Base-by-base conservation (phyloP, 2,329 filamentous ascomycete species). In the Aspergillus spinulosporus region DNA sequence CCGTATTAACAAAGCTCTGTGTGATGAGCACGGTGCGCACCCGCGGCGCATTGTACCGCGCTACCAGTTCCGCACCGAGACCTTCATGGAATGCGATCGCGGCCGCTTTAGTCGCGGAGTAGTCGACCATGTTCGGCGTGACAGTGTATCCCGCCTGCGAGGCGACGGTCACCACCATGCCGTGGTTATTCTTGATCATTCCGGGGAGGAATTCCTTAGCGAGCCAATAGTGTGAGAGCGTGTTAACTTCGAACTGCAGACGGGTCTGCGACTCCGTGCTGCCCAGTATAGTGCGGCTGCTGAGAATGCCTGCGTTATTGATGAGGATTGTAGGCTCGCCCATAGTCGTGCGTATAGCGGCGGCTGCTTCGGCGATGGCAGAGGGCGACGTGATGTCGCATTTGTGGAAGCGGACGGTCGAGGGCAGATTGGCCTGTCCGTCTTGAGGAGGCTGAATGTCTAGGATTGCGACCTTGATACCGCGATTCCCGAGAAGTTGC, bases 141-240 rank as follows among this genome's bases (percentile, higher is more conserved):
- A 81, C 76, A 5, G 84, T 62, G 73, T 83, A 89, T 9, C 82
- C 81, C 0, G 87, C 86, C 48, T 84, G 78, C 1, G 82, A 86
- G 11, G 88, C 84, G 21, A 91, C 80, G 0, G 86, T 90, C 26
- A 90, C 86, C 42, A 91, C 71, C 80, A 88, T 88, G 58, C 88
- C 88, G 73, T 91, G 88, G 73, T 90, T 85, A 9, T 67, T 68
- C 5, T 72, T 68, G 50, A 87, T 72, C 80, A 92, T 88, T 61
- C 74, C 68, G 0, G 88, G 88, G 1, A 92, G 75, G 72, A 90
- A 90, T 56, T 86, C 81, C 66, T 84, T 82, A 5, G 81, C 74
- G n/a, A 85, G 79, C 78, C 81, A 86, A 76, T 84, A 89, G 73
- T 88, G 87, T 2, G 85, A 78, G 32, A 90, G 69, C 0, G 84